phyloP scores from a whole-genome alignment of 192 early-diverging fungal genomes.

The Polychytrium aggregatum region DNA sequence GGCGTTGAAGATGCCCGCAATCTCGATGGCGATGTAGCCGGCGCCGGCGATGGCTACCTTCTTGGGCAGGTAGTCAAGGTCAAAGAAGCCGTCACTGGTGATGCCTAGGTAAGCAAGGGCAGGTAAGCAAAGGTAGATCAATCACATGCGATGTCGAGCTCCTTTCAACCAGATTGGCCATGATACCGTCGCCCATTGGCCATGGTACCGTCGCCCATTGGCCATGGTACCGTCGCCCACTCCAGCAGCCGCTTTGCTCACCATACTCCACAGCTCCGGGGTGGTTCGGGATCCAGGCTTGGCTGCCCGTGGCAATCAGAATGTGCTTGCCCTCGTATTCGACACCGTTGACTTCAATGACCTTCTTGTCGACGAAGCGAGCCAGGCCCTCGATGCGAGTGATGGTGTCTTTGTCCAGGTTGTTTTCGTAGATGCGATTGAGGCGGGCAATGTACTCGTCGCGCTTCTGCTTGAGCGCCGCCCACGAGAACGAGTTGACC shows the following conservation, averaged over 20 bases:
- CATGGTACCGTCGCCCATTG: no score
- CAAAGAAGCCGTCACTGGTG: slow-evolving; percentile 92
- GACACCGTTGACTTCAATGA: slow-evolving; percentile 46
- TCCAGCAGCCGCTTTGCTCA: no score
- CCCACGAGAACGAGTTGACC: slow-evolving; percentile 61
- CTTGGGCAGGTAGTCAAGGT: slow-evolving; percentile 81
- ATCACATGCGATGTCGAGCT: no score
- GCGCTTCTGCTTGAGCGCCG: slow-evolving; percentile 72
- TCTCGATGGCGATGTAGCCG: slow-evolving; percentile 94
- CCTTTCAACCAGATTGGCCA: background rate
- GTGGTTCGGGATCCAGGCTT: slow-evolving; percentile 56
- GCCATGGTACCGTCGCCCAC: no score
- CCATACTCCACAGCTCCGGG: slow-evolving; percentile 61
- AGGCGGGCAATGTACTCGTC: slow-evolving; percentile 94
- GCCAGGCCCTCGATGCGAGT: slow-evolving; percentile 77
- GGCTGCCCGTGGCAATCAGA: slow-evolving; percentile 73
- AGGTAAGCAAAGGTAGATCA: background rate
- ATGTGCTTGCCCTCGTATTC: slow-evolving; percentile 61
- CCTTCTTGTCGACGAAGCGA: slow-evolving; percentile 66
- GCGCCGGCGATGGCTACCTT: slow-evolving; percentile 80
- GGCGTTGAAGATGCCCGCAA: slow-evolving; percentile 84
- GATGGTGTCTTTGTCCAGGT: slow-evolving; percentile 76
- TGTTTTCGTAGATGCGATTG: slow-evolving; percentile 92
- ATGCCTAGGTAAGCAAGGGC: slow-evolving; percentile 43
- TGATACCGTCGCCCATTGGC: no score